Evolutionary conservation across 495 filamentous ascomycete genomes (phyloP).

Genomic region (Aspergillus taichungensis): DNA sequence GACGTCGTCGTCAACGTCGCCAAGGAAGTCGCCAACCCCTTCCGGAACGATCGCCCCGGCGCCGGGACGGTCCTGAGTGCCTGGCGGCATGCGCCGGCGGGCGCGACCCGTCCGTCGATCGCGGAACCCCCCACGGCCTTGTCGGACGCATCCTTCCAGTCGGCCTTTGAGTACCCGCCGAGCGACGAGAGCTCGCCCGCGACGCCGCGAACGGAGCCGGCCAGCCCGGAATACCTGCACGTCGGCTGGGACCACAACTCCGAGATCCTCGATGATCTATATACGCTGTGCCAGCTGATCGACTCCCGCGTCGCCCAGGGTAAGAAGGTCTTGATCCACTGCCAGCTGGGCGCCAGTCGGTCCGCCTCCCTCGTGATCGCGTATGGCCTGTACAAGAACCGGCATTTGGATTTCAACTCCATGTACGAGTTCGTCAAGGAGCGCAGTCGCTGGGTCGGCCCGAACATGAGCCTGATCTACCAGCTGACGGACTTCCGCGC

Average conservation of each 20-base stretch:
- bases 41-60: slow-evolving; percentile 35
- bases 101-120: slow-evolving; percentile 33
- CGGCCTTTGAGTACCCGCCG: slow-evolving; percentile 52
- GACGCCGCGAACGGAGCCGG: slow-evolving; percentile 24
- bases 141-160: slow-evolving; percentile 61
- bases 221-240: slow-evolving; percentile 85
- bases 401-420: slow-evolving; percentile 77
- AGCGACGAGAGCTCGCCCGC: slow-evolving; percentile 53
- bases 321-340: slow-evolving; percentile 88
- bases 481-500: slow-evolving; percentile 80
- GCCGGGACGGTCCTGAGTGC: slow-evolving; percentile 34
- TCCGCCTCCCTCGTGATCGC: slow-evolving; percentile 96
- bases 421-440: slow-evolving; percentile 86
- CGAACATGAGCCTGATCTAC: slow-evolving; percentile 98
- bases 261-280: slow-evolving; percentile 81
- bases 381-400: slow-evolving; percentile 90
- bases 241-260: slow-evolving; percentile 98
- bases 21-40: slow-evolving; percentile 87
- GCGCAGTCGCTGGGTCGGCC: slow-evolving; percentile 90
- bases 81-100: slow-evolving; percentile 27
- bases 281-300: slow-evolving; percentile 76
- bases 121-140: slow-evolving; percentile 61
- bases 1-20: slow-evolving; percentile 95
- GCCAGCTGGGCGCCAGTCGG: slow-evolving; percentile 90
- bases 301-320: slow-evolving; percentile 67